A percentile compares a stretch with the other conserved stretches of the same genome.
phyloP scores from a whole-genome alignment of 2,329 filamentous ascomycete species.

The Epicoccum nigrum region DNA sequence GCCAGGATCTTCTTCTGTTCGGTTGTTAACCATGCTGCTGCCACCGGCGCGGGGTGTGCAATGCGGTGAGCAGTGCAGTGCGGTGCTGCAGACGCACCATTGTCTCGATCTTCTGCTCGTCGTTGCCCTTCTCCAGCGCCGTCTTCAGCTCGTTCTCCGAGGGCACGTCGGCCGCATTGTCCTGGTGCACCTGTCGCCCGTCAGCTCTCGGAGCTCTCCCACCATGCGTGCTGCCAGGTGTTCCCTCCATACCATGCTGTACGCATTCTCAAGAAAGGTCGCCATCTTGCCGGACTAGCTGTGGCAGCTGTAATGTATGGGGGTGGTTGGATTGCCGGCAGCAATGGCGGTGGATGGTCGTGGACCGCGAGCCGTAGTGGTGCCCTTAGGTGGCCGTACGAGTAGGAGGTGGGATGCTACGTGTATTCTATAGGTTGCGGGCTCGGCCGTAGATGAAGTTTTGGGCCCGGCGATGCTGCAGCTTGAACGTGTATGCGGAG shows the following conservation, averaged over 20 bases:
- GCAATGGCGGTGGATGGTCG: conserved; percentile 37
- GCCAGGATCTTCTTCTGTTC: conserved; percentile 81
- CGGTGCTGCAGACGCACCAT: conserved; percentile 42
- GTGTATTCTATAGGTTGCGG: conserved; percentile 41
- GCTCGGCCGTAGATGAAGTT: conserved; percentile 14
- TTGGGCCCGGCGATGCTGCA: conserved; percentile 21
- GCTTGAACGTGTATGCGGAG: conserved; percentile 13
- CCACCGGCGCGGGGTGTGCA: conserved; percentile 56
- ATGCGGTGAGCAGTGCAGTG: too few species aligned
- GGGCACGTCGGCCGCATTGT: conserved; percentile 93
- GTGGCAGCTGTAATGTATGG: conserved; percentile 8
- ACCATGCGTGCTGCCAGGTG: conserved; percentile 34
- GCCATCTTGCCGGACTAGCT: conserved; percentile 70
- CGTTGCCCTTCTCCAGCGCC: conserved; percentile 90
- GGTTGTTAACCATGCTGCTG: conserved; percentile 54
- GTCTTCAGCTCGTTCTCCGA: conserved; percentile 88
- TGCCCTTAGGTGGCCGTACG: conserved; percentile 29
- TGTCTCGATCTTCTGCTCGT: conserved; percentile 91
- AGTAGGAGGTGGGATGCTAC: conserved; percentile 45
- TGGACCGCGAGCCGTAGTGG: conserved; percentile 36
- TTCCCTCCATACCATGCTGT: conserved; percentile 71
- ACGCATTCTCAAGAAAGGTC: conserved; percentile 90
- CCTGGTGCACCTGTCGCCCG: conserved; percentile 72
- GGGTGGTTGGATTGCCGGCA: conserved; percentile 16
- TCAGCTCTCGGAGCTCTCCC: conserved; percentile 39